phyloP scores from a whole-genome alignment of 495 filamentous ascomycete genomes.

The Diplogelasinospora grovesii region DNA sequence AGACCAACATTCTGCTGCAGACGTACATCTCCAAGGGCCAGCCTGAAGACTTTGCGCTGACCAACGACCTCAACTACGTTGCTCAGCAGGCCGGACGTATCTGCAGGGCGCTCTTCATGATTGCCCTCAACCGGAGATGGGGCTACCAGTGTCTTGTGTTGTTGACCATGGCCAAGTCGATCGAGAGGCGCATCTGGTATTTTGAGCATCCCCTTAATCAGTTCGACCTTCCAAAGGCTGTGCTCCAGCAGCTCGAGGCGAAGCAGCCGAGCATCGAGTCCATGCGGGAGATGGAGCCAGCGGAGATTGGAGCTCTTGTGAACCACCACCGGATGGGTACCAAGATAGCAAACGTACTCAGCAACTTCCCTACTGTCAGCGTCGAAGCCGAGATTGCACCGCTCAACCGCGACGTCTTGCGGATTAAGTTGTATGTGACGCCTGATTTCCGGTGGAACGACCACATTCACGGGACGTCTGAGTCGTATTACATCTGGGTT shows the following conservation, averaged over 20 bases:
- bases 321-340: slow-evolving; percentile 83
- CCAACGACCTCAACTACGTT: slow-evolving; percentile 89
- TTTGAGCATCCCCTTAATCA: slow-evolving; percentile 93
- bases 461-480: slow-evolving; percentile 84
- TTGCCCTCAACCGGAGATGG: slow-evolving; percentile 89
- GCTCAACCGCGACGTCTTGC: slow-evolving; percentile 86
- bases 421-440: slow-evolving; percentile 75
- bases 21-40: slow-evolving; percentile 86
- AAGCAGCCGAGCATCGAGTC: slow-evolving; percentile 73
- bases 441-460: slow-evolving; percentile 97
- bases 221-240: slow-evolving; percentile 80
- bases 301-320: slow-evolving; percentile 86
- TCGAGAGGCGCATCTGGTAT: slow-evolving; percentile 91
- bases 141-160: slow-evolving; percentile 89
- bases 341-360: slow-evolving; percentile 69
- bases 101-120: slow-evolving; percentile 93
- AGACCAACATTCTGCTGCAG: slow-evolving; percentile 94
- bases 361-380: slow-evolving; percentile 86
- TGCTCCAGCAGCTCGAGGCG: slow-evolving; percentile 75
- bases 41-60: slow-evolving; percentile 85
- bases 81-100: slow-evolving; percentile 93
- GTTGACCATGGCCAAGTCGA: slow-evolving; percentile 85
- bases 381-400: slow-evolving; percentile 93
- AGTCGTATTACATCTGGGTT: slow-evolving; percentile 98
- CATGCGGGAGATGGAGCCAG: slow-evolving; percentile 82